Base-by-base conservation (phyloP, 441 rosid genomes). In the Gossypium laxum region DNA sequence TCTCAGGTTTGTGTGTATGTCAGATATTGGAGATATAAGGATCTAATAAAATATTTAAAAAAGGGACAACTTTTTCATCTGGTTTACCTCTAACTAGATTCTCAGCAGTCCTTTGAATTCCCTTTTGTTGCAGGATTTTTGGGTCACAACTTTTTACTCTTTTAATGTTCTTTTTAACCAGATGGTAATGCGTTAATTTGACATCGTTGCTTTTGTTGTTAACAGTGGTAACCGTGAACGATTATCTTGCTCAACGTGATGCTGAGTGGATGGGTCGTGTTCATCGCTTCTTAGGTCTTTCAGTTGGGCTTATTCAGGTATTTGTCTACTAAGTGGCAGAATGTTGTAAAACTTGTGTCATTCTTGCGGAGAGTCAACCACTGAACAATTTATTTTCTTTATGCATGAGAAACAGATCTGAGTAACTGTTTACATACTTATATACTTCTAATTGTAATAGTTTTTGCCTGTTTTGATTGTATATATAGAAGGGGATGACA, bases 261-360 rank as follows among this genome's bases (percentile, higher is more conserved):
- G 98, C 98, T 76, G 97, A 93, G 75, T 93, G 98, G 98, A 93
- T 93, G 98, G 98, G 97, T 32, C 96, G 94, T 76, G 92, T 93
- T 79, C 94, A 93, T 85, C 87, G 88, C 64, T 93, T 83, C 79
- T 81, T 93, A 79, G 97, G 97, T 76, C 93, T 93, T 78, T 91
- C 98, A 71, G 97, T 93, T 69, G 98, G 98, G 80, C 92, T 93
- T 74, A 87, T 93, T 79, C 96, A 91, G 97, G 98, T 90, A 67
- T 69, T 17, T 77, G 14, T 61, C 54, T 24, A 56, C 26, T 72
- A 28, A 62, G 52, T 30, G 14, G 18, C 64, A 22, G 22, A 51
- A 51, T 67, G 28, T n/a, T 6, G n/a, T 56, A 58, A 34, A 75
- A 7, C 24, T 14, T 56, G 19, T 45, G 50, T 45, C 30, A 22